These are phyloP conservation scores for Aaosphaeria arxii DNA, from an alignment of 2,329 filamentous ascomycete species.

Conservation along the genomic window DNA sequence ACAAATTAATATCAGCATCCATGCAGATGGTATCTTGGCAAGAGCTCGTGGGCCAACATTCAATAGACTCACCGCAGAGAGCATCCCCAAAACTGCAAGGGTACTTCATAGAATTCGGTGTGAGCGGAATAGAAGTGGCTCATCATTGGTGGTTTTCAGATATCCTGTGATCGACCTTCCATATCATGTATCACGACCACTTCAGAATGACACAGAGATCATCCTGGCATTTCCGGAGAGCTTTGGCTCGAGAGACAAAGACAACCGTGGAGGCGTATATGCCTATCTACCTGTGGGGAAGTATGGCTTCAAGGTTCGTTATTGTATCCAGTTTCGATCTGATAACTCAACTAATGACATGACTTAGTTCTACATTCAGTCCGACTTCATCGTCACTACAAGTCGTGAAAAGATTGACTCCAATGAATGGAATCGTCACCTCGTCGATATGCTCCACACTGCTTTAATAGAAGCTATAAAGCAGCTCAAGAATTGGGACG, in stretches of 20 bases:
- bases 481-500: not conserved
- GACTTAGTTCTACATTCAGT: conserved; percentile 5
- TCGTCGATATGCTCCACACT: not conserved
- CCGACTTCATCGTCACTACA: conserved; percentile 7
- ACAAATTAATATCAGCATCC: not conserved
- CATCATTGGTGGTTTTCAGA: not conserved
- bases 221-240: conserved; percentile 15
- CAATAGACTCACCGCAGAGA: not conserved
- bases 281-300: conserved; percentile 16
- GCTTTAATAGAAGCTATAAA: not conserved
- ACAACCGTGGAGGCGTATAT: conserved; percentile 8
- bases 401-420: conserved; percentile 6
- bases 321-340: not conserved
- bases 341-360: not conserved
- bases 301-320: conserved; percentile 12
- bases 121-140: not conserved
- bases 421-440: conserved; percentile 1
- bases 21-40: not conserved
- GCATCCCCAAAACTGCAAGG: not conserved
- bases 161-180: not conserved
- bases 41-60: not conserved
- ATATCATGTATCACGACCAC: conserved; percentile 1
- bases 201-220: conserved; percentile 5
- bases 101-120: not conserved
- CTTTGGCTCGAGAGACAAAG: not conserved